Percentiles rank a stretch among this genome's conserved stretches.
These are phyloP conservation scores for Panicum virgatum DNA, from an alignment of 202 grass and related monocot genomes.

Conservation along the genomic window DNA sequence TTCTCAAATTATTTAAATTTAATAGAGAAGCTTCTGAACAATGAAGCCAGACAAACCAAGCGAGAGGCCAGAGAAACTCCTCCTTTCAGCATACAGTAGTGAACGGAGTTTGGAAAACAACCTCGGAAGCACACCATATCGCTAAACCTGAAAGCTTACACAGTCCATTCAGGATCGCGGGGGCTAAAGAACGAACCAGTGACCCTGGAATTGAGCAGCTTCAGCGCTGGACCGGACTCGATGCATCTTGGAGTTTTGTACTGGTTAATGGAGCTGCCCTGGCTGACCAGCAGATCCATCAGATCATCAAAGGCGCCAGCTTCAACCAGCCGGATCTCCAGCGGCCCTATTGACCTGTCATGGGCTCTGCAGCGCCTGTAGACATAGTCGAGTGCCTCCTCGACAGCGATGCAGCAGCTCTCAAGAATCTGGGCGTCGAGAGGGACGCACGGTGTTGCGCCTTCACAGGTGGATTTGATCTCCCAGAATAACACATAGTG, in stretches of 20 bases:
- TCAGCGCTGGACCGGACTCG: slow-evolving; percentile 45
- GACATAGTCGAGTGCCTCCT: slow-evolving; percentile 68
- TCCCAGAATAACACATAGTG: slow-evolving; percentile 88
- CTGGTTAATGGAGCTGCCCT: slow-evolving; percentile 80
- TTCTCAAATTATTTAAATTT: not conserved
- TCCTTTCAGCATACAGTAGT: not conserved
- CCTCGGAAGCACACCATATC: not conserved
- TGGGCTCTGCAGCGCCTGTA: slow-evolving; percentile 70
- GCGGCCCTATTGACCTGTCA: slow-evolving; percentile 69
- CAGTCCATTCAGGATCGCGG: slow-evolving; percentile 53
- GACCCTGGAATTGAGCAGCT: slow-evolving; percentile 69
- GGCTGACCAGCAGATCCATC: slow-evolving; percentile 71
- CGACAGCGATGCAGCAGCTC: slow-evolving; percentile 51
- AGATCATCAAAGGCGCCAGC: slow-evolving; percentile 61
- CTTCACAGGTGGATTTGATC: slow-evolving; percentile 51
- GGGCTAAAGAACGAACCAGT: slow-evolving; percentile 54
- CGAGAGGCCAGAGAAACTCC: not conserved
- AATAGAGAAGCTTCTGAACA: slow-evolving; percentile 15
- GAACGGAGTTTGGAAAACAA: not conserved
- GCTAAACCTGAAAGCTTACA: slow-evolving; percentile 33
- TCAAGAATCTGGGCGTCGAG: slow-evolving; percentile 48
- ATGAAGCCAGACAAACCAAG: not conserved
- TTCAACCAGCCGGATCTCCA: slow-evolving; percentile 71
- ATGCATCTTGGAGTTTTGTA: slow-evolving; percentile 82
- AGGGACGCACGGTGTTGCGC: not conserved